These are phyloP conservation scores for Collybia sordida DNA, from an alignment of 768 basidiomycete genomes.

Conservation along the genomic window DNA sequence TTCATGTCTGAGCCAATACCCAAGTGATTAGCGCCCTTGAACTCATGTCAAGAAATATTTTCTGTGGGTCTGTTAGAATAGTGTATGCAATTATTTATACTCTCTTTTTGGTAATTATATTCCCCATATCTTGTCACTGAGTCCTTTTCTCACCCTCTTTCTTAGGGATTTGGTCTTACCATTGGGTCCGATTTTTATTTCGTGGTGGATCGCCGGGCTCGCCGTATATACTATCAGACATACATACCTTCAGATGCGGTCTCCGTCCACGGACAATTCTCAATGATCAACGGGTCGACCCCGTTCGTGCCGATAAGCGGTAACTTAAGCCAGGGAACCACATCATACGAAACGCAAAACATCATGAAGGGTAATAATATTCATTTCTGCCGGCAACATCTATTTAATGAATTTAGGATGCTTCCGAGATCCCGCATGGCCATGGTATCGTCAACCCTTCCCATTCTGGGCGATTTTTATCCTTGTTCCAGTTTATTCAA, in stretches of 20 bases:
- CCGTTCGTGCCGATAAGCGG: constrained; percentile 36
- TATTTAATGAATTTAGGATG: constrained; percentile 53
- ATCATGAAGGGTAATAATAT: constrained; percentile 46
- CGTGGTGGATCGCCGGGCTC: constrained; percentile 61
- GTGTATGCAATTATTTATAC: constrained; percentile 89
- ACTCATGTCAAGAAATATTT: constrained; percentile 76
- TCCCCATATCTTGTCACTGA: constrained; percentile 1
- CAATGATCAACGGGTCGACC: constrained; percentile 43
- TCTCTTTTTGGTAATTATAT: constrained; percentile 60
- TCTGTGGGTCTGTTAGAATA: constrained; percentile 80
- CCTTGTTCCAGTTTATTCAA: constrained; percentile 76
- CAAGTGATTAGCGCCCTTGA: constrained; percentile 78
- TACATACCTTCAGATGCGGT: constrained; percentile 36
- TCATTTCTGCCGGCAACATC: neutral
- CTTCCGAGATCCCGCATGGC: constrained; percentile 69
- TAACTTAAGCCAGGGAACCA: constrained; percentile 45
- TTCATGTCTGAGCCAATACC: neutral
- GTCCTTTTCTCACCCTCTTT: neutral
- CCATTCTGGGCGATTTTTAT: constrained; percentile 82
- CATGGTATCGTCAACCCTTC: constrained; percentile 75
- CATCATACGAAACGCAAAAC: constrained; percentile 31
- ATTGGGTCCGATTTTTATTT: constrained; percentile 84
- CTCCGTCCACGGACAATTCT: constrained; percentile 56
- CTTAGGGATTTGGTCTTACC: constrained; percentile 78
- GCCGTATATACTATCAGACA: constrained; percentile 48